A percentile compares a stretch with the other conserved stretches of the same genome.
Evolutionary conservation across 306 rosid genomes (phyloP).

Genomic region (Ochetophila trinervis): DNA sequence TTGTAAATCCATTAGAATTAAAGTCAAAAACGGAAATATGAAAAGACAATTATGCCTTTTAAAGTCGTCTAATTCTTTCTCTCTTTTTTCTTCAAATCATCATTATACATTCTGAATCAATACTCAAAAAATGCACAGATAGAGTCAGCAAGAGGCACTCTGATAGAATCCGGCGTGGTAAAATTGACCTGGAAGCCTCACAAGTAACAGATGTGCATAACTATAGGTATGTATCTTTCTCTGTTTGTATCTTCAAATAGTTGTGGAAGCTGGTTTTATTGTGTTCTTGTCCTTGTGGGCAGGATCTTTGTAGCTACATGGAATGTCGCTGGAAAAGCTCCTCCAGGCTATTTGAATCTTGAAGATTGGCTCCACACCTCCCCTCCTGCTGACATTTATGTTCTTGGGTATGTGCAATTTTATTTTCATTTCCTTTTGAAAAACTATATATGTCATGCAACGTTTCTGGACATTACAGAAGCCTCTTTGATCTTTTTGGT

Average conservation of each 20-base stretch:
- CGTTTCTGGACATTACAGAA: constrained; percentile 4
- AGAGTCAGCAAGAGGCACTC: constrained; percentile 62
- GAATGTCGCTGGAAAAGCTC: constrained; percentile 98
- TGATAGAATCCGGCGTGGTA: constrained; percentile 65
- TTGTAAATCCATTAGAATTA: constrained; percentile 37
- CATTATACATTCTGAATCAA: constrained; percentile 21
- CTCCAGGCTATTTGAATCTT: constrained; percentile 74
- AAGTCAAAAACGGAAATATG: constrained; percentile 23
- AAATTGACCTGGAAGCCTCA: constrained; percentile 59
- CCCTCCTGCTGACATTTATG: constrained; percentile 92
- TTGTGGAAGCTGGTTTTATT: constrained; percentile 7
- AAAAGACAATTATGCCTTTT: constrained; percentile 22
- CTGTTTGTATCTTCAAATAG: constrained; percentile 13
- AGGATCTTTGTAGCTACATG: constrained; percentile 92
- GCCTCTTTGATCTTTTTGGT: constrained; percentile 14
- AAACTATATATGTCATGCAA: background rate
- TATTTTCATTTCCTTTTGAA: constrained; percentile 4
- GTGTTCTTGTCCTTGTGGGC: constrained; percentile 13
- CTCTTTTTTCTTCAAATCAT: background rate
- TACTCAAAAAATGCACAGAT: constrained; percentile 46
- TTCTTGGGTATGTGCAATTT: constrained; percentile 69
- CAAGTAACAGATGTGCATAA: constrained; percentile 66
- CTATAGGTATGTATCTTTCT: constrained; percentile 52
- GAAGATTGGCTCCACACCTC: constrained; percentile 99
- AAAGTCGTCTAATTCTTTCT: constrained; percentile 28